Evolutionary conservation across 148 eudicot genomes (phyloP).

Genomic region (Rhododendron simsii): DNA sequence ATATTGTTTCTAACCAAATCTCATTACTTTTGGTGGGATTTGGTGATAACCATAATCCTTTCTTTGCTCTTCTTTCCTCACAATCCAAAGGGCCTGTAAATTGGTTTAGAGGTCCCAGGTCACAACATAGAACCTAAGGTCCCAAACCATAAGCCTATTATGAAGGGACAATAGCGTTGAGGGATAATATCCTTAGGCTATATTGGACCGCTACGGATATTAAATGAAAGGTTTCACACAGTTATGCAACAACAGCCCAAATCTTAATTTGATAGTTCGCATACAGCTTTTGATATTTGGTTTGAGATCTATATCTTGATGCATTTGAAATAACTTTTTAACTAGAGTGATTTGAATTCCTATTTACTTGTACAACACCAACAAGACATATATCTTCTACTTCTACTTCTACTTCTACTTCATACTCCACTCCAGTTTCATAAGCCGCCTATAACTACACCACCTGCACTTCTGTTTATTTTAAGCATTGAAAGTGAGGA

Average conservation of each 20-base stretch:
- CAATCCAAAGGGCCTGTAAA: not conserved
- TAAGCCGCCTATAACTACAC: not conserved
- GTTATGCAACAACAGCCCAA: not conserved
- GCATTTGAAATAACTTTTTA: not conserved
- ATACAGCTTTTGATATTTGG: not conserved
- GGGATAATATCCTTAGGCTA: not conserved
- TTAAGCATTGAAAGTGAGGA: not conserved
- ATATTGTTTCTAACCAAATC: not conserved
- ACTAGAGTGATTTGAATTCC: not conserved
- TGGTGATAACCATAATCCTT: not conserved
- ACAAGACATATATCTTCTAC: not conserved
- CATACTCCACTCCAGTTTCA: not conserved
- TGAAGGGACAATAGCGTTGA: not conserved
- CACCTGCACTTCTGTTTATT: not conserved
- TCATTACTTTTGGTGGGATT: not conserved
- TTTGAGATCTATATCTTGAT: not conserved
- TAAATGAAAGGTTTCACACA: not conserved
- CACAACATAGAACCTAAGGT: not conserved
- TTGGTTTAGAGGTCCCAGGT: not conserved
- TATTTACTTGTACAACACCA: not conserved
- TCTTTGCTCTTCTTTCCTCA: not conserved
- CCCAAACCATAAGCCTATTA: not conserved
- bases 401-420: not conserved
- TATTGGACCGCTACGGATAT: not conserved
- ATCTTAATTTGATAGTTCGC: not conserved